Conservation (phyloP, 768 basidiomycete genomes). For the Lentinula boryana region DNA sequence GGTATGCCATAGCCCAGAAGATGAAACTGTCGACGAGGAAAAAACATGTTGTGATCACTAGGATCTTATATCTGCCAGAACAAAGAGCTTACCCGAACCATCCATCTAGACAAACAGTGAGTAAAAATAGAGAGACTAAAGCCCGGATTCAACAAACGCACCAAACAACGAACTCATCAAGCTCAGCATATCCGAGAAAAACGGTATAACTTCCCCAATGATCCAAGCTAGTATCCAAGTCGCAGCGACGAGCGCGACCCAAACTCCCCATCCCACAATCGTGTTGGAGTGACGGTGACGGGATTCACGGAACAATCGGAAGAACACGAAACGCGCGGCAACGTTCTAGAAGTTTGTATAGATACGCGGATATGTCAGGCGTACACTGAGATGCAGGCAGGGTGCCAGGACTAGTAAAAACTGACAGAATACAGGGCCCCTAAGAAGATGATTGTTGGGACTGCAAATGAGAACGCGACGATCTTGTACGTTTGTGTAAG, state of each 20-base stretch:
- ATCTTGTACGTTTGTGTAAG: slow-evolving; percentile 31
- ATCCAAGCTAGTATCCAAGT: slow-evolving; percentile 28
- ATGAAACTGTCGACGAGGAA: slow-evolving; percentile 23
- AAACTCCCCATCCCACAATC: slow-evolving; percentile 22
- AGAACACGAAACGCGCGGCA: slow-evolving; percentile 38
- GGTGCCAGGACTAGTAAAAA: not conserved
- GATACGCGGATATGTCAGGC: not conserved
- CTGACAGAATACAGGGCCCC: slow-evolving; percentile 37
- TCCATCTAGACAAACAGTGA: slow-evolving; percentile 13
- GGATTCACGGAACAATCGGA: slow-evolving; percentile 34
- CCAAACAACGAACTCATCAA: slow-evolving; percentile 39
- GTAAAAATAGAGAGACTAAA: not conserved
- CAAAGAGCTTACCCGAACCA: slow-evolving; percentile 23
- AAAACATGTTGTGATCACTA: not conserved
- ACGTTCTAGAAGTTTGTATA: slow-evolving; percentile 23
- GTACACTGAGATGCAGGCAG: not conserved
- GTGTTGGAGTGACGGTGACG: slow-evolving; percentile 30
- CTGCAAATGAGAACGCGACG: slow-evolving; percentile 38
- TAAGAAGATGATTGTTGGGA: slow-evolving; percentile 41
- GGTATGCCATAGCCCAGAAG: slow-evolving; percentile 39
- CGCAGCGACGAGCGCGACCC: slow-evolving; percentile 24
- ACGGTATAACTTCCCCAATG: slow-evolving; percentile 28
- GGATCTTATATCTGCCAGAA: not conserved
- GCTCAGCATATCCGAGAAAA: slow-evolving; percentile 33
- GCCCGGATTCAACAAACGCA: slow-evolving; percentile 3